A percentile compares a stretch with the other conserved stretches of the same genome.
These are phyloP conservation scores for Urtica urens DNA, from an alignment of 306 rosid species.

Conservation along the genomic window DNA sequence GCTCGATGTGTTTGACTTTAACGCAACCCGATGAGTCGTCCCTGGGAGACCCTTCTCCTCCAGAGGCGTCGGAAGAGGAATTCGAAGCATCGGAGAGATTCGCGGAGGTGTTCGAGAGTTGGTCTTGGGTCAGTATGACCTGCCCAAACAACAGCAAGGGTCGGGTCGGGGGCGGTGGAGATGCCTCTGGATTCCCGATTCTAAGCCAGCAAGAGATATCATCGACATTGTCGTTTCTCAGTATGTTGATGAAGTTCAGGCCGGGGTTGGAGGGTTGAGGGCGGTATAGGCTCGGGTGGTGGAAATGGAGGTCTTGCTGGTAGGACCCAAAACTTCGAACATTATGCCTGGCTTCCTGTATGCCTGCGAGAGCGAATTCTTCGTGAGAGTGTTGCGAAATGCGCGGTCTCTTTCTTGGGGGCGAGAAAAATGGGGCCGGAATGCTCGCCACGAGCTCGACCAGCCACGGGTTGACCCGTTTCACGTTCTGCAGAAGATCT, in stretches of 20 bases:
- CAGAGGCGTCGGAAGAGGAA: conserved; percentile 49
- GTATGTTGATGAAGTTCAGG: conserved; percentile 21
- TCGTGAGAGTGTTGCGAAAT: conserved; percentile 33
- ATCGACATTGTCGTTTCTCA: conserved; percentile 34
- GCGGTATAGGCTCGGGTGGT: conserved; percentile 34
- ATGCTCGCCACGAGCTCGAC: conserved; percentile 69
- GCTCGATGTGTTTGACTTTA: conserved; percentile 24
- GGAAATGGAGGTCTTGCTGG: conserved; percentile 45
- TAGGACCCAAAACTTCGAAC: conserved; percentile 64
- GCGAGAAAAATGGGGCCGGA: conserved; percentile 62
- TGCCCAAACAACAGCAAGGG: conserved; percentile 78
- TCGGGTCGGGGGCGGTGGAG: conserved; percentile 39
- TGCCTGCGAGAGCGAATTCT: conserved; percentile 53
- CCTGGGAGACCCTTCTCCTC: conserved; percentile 74
- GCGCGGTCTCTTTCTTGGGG: conserved; percentile 64
- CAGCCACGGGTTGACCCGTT: conserved; percentile 88
- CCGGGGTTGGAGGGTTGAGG: conserved; percentile 21
- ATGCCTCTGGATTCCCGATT: conserved; percentile 36
- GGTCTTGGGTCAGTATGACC: conserved; percentile 49
- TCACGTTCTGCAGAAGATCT: conserved; percentile 86
- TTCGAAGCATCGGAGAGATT: conserved; percentile 48
- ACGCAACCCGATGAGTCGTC: conserved; percentile 27
- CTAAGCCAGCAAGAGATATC: conserved; percentile 44
- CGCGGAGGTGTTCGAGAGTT: conserved; percentile 34
- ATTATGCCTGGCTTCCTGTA: conserved; percentile 99